These are phyloP conservation scores for Russula lepida DNA, from an alignment of 768 basidiomycete genomes.

Conservation along the genomic window DNA sequence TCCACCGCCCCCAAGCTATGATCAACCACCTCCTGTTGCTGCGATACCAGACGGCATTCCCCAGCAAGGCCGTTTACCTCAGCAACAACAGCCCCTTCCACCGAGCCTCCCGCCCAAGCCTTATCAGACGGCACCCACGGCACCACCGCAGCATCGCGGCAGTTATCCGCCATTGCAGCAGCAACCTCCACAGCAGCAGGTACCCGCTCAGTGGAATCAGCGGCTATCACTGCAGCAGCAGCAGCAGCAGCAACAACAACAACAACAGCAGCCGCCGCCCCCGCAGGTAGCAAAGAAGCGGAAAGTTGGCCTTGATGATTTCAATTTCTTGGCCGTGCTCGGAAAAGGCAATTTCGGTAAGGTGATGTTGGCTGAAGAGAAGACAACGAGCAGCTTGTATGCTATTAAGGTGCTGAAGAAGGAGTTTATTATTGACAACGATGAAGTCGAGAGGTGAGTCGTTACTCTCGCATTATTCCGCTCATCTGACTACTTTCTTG, in stretches of 20 bases:
- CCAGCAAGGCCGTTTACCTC: constrained; percentile 8
- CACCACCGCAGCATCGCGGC: constrained; percentile 9
- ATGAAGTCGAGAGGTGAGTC: constrained; percentile 93
- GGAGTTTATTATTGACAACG: constrained; percentile 99
- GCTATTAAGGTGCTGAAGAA: constrained; percentile 99
- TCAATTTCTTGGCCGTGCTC: constrained; percentile 96
- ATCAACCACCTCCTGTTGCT: constrained; percentile 9
- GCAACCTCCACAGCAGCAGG: constrained; percentile 21
- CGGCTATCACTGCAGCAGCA: constrained; percentile 29
- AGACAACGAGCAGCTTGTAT: constrained; percentile 77
- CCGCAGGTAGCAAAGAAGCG: constrained; percentile 43
- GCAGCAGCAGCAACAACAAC: no score
- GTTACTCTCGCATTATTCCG: not conserved
- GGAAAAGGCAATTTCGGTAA: constrained; percentile 99
- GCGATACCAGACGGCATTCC: constrained; percentile 6
- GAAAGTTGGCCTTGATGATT: constrained; percentile 95
- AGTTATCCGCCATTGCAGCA: constrained; percentile 6
- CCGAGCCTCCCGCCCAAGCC: constrained; percentile 16
- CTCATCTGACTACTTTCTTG: not conserved
- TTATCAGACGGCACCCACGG: not conserved
- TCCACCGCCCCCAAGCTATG: constrained; percentile 13
- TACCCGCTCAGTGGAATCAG: constrained; percentile 28
- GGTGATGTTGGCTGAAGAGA: constrained; percentile 99
- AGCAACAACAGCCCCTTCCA: constrained; percentile 18
- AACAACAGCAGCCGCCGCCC: constrained; percentile 33